Conservation (phyloP, 2,329 filamentous ascomycete genomes). For the Tolypocladium inflatum region DNA sequence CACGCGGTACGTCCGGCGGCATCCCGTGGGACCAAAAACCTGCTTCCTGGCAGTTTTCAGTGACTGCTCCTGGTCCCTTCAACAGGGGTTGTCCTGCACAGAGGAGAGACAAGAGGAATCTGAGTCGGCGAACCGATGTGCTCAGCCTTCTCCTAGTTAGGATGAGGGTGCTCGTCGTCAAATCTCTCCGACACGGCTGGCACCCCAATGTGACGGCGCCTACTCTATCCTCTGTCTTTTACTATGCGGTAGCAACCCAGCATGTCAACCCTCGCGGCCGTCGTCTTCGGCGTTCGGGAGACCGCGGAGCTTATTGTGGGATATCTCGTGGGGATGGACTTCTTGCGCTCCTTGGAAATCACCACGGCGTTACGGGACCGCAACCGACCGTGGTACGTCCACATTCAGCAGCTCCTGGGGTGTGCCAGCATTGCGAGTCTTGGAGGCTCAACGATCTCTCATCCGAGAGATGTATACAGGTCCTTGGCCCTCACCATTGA, state of each 20-base stretch:
- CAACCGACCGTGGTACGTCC: neutral
- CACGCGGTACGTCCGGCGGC: too few relatives aligned
- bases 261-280: neutral
- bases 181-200: too few relatives aligned
- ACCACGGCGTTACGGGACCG: neutral
- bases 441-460: neutral
- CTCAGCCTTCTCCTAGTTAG: too few relatives aligned
- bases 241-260: neutral
- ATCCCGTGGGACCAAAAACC: too few relatives aligned
- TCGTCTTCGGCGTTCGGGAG: neutral
- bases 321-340: neutral
- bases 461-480: neutral
- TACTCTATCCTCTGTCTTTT: too few relatives aligned
- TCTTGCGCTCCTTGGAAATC: neutral
- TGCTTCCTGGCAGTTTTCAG: too few relatives aligned
- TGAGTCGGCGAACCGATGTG: too few relatives aligned
- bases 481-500: neutral
- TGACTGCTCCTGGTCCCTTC: too few relatives aligned
- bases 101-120: too few relatives aligned
- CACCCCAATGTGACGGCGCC: too few relatives aligned
- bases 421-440: neutral
- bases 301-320: neutral
- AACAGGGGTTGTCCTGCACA: too few relatives aligned
- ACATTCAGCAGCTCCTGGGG: neutral
- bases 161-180: too few relatives aligned